Conservation (phyloP, 129 eudicot genomes). For the Pulicaria dysenterica region DNA sequence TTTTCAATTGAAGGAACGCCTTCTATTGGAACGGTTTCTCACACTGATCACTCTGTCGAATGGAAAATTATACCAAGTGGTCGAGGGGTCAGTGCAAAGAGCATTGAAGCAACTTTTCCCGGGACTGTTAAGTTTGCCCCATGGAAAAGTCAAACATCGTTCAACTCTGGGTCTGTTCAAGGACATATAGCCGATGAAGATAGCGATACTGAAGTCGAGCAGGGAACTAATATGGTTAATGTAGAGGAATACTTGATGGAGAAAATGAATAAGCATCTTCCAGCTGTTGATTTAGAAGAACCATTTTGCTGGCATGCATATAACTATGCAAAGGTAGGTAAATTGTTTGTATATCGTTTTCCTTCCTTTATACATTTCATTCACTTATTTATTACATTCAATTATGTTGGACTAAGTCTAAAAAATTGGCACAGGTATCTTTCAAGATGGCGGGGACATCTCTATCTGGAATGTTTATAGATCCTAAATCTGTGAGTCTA, state of each 20-base stretch:
- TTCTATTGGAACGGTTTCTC: constrained; percentile 79
- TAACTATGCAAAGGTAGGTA: constrained; percentile 78
- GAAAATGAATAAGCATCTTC: constrained; percentile 90
- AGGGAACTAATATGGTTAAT: constrained; percentile 59
- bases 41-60: constrained; percentile 77
- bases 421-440: constrained; percentile 67
- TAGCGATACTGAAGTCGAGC: constrained; percentile 77
- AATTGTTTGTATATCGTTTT: neutral
- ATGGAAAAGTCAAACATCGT: constrained; percentile 63
- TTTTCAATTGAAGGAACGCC: constrained; percentile 82
- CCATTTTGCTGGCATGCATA: constrained; percentile 98
- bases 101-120: constrained; percentile 90
- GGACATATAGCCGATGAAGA: constrained; percentile 70
- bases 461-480: constrained; percentile 81
- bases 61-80: constrained; percentile 83
- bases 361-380: neutral
- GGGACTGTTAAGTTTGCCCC: constrained; percentile 88
- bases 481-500: constrained; percentile 87
- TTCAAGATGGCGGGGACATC: constrained; percentile 92
- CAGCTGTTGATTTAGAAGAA: constrained; percentile 86
- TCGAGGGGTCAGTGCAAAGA: constrained; percentile 79
- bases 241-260: constrained; percentile 82
- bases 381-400: neutral
- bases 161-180: constrained; percentile 44
- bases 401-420: constrained; percentile 12